phyloP scores from a whole-genome alignment of 1,284 basidiomycete genomes.

The Inonotus obliquus region DNA sequence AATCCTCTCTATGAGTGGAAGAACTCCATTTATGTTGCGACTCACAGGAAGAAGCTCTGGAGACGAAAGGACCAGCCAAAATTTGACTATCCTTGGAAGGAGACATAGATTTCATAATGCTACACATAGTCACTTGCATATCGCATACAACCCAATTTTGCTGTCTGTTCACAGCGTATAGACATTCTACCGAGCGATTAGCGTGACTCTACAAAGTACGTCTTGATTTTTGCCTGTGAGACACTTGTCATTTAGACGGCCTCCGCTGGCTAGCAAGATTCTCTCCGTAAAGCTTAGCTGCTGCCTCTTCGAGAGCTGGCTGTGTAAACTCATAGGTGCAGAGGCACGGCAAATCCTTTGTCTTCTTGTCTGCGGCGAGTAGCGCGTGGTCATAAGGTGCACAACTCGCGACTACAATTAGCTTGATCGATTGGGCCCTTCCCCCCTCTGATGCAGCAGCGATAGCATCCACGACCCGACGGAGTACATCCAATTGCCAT shows the following conservation, averaged over 20 bases:
- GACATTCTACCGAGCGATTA: not conserved
- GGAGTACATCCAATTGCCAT: constrained; percentile 51
- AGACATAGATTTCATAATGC: constrained; percentile 34
- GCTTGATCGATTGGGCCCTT: constrained; percentile 21
- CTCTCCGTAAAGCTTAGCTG: constrained; percentile 42
- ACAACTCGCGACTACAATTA: constrained; percentile 53
- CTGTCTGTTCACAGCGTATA: no score
- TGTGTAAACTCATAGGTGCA: constrained; percentile 56
- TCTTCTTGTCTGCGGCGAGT: not conserved
- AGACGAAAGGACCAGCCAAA: constrained; percentile 82
- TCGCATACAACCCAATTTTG: no score
- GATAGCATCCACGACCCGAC: constrained; percentile 19
- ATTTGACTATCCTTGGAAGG: constrained; percentile 84
- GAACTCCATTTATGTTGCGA: constrained; percentile 16
- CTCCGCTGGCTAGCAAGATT: not conserved
- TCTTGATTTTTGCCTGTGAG: not conserved
- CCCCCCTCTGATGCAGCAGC: not conserved
- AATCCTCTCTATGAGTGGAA: not conserved
- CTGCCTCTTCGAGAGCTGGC: constrained; percentile 42
- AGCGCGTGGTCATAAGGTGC: constrained; percentile 62
- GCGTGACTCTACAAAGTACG: not conserved
- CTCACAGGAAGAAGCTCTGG: constrained; percentile 84
- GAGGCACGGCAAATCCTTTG: constrained; percentile 28
- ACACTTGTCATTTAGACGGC: not conserved
- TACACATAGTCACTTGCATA: no score